Conservation (phyloP, 148 eudicot species). For the Fallopia convolvulus region DNA sequence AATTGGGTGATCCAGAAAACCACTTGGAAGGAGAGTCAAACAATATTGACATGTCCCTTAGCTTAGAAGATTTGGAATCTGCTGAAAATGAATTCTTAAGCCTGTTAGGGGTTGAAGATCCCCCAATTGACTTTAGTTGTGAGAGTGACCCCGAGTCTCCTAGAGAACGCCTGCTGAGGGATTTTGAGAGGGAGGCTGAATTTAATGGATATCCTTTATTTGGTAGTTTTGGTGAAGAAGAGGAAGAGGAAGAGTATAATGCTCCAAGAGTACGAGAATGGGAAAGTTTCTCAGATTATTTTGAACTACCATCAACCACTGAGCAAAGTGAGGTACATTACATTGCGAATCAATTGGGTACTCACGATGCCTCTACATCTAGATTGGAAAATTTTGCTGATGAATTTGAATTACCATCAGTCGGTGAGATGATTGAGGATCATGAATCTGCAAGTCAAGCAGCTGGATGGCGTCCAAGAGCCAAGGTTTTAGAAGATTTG, state of each 20-base stretch:
- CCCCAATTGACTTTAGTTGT: constrained; percentile 18
- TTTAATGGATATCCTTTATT: constrained; percentile 36
- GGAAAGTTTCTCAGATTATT: neutral
- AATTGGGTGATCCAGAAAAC: constrained; percentile 27
- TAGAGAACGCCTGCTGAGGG: constrained; percentile 51
- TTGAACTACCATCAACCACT: neutral
- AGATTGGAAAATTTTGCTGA: constrained; percentile 29
- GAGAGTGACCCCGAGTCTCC: constrained; percentile 56
- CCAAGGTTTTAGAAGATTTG: constrained; percentile 53
- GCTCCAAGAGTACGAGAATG: constrained; percentile 10
- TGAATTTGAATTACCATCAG: constrained; percentile 28
- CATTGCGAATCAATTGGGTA: constrained; percentile 13
- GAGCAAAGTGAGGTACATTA: neutral
- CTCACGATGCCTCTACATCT: constrained; percentile 19
- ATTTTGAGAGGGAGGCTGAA: constrained; percentile 48
- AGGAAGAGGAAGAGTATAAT: constrained; percentile 27
- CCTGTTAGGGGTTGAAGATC: constrained; percentile 42
- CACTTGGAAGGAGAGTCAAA: constrained; percentile 23
- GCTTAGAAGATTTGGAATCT: constrained; percentile 51
- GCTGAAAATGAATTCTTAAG: constrained; percentile 61
- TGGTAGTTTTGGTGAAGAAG: constrained; percentile 25
- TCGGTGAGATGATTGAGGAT: constrained; percentile 19
- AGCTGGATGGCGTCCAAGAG: constrained; percentile 40
- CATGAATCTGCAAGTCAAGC: constrained; percentile 13
- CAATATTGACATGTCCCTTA: constrained; percentile 32